Conservation (phyloP, 306 rosid genomes). For the Castanea sativa region DNA sequence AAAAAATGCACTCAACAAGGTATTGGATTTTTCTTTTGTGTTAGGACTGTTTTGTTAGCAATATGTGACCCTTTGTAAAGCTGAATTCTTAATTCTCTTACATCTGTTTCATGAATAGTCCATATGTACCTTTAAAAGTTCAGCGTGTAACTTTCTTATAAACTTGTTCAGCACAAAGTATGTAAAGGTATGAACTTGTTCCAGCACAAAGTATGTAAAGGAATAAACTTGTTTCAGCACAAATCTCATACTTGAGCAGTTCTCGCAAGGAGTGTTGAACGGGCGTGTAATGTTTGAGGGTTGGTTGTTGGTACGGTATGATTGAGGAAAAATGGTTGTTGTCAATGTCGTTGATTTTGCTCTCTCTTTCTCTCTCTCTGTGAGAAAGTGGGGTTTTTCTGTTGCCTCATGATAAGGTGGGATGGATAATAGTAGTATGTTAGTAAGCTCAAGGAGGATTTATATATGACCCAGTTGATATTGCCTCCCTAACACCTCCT, state of each 20-base stretch:
- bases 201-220: too few relatives aligned
- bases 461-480: background rate
- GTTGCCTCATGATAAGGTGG: background rate
- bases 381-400: background rate
- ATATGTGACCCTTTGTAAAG: background rate
- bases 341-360: background rate
- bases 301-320: background rate
- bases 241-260: background rate
- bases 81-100: background rate
- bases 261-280: background rate
- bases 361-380: background rate
- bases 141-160: background rate
- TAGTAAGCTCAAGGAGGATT: background rate
- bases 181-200: background rate
- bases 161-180: background rate
- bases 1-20: background rate
- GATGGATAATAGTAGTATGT: background rate
- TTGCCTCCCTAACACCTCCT: background rate
- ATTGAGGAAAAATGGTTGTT: background rate
- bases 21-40: background rate
- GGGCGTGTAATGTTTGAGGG: background rate
- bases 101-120: background rate
- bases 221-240: too few relatives aligned
- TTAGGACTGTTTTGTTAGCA: background rate
- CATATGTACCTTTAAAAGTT: background rate